Evolutionary conservation across 768 basidiomycete genomes (phyloP).

Genomic region (Serendipita vermifera): DNA sequence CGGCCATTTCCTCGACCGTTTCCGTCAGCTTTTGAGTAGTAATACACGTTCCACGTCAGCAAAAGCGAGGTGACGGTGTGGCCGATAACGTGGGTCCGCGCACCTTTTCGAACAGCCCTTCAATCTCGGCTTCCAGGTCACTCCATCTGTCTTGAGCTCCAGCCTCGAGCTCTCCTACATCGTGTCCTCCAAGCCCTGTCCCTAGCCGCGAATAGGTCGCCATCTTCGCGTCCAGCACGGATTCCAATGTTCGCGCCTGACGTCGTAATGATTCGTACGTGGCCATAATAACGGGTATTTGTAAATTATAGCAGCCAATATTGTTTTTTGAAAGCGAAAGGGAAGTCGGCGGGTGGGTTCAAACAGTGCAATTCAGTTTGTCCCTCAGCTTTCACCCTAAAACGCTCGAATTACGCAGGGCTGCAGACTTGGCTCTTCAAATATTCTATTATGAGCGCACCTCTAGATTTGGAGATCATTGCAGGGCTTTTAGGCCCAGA

Average conservation of each 20-base stretch:
- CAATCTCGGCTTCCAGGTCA: constrained; percentile 76
- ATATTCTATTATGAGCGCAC: too few species aligned
- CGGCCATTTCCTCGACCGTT: constrained; percentile 66
- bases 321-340: too few species aligned
- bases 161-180: constrained; percentile 51
- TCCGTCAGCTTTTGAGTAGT: constrained; percentile 53
- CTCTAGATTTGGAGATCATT: neutral
- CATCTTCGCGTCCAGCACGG: constrained; percentile 80
- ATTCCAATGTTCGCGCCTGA: constrained; percentile 87
- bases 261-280: constrained; percentile 81
- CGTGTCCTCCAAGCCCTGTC: constrained; percentile 39
- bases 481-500: neutral
- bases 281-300: constrained; percentile 35
- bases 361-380: too few species aligned
- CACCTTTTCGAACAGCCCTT: constrained; percentile 78
- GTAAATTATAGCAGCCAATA: constrained; percentile 1
- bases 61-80: too few species aligned
- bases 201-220: constrained; percentile 83
- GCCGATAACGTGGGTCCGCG: constrained; percentile 17
- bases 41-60: constrained; percentile 16
- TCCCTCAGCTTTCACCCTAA: too few species aligned
- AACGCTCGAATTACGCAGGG: too few species aligned
- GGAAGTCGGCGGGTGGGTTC: too few species aligned
- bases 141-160: constrained; percentile 56
- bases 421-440: too few species aligned